Evolutionary conservation across 306 rosid species (phyloP).

Genomic region (Vigna radiata): DNA sequence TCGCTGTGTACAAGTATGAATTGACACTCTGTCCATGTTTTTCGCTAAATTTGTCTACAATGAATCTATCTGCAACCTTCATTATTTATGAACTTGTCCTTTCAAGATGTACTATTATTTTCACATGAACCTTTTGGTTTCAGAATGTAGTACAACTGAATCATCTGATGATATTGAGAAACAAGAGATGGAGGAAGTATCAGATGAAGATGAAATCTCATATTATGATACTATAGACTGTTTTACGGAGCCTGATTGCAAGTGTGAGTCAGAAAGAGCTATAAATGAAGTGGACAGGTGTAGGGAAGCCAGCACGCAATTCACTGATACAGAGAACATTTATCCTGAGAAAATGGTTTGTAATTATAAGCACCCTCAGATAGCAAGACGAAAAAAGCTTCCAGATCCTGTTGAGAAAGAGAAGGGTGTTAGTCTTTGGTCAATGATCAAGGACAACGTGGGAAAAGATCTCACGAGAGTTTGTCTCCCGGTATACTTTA

Average conservation of each 20-base stretch:
- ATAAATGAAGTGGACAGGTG: slow-evolving; percentile 49
- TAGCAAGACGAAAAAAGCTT: slow-evolving; percentile 80
- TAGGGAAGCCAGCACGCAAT: slow-evolving; percentile 47
- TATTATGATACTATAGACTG: slow-evolving; percentile 75
- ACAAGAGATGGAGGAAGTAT: slow-evolving; percentile 83
- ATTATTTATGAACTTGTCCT: slow-evolving; percentile 18
- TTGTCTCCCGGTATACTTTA: slow-evolving; percentile 96
- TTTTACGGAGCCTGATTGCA: slow-evolving; percentile 66
- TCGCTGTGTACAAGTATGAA: not conserved
- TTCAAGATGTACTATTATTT: slow-evolving; percentile 21
- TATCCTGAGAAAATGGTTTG: slow-evolving; percentile 43
- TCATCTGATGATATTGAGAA: slow-evolving; percentile 93
- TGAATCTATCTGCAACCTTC: slow-evolving; percentile 33
- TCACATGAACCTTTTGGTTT: slow-evolving; percentile 39
- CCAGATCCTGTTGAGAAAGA: slow-evolving; percentile 95
- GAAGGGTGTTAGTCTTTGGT: slow-evolving; percentile 97
- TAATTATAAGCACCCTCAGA: slow-evolving; percentile 50
- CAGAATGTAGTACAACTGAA: slow-evolving; percentile 95
- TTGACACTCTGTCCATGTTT: not conserved
- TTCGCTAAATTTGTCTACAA: slow-evolving; percentile 31
- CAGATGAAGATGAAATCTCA: slow-evolving; percentile 81
- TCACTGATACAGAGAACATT: slow-evolving; percentile 52
- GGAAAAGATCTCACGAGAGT: slow-evolving; percentile 96
- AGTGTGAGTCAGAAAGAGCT: slow-evolving; percentile 54
- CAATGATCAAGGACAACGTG: slow-evolving; percentile 95